Evolutionary conservation across 2,329 filamentous ascomycete species (phyloP), one percentile per base, ranked within the genome.

Genomic region (Sclerotinia glacialis): DNA sequence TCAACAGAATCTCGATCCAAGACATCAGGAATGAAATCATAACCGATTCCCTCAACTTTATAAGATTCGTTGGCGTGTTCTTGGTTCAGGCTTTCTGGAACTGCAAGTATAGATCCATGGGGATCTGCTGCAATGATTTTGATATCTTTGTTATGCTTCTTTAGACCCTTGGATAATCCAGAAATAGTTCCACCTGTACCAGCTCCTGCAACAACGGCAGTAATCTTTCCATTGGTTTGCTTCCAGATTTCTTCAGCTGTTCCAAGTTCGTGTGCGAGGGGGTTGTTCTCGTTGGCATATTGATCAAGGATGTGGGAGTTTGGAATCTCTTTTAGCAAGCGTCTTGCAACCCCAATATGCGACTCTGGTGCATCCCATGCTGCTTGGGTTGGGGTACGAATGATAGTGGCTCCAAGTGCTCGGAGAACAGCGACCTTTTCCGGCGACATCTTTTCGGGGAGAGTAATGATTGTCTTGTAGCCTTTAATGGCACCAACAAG

Each of bases 401-500:
- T 97, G 79, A 99, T 98, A 76, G 96, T 97, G 52, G 95, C 95
- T 71, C 94, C 94, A 63, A 99, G 85, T 40, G 95, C 94, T 74
- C 93, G 91, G 69, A 99, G 85, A 37, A 99, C 95, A 2, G 94
- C 90, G 49, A 99, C 95, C 80, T 99, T 99, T 80, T 99, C 95
- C 58, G 93, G 91, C 1, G 93, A 97, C 95, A 99, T 99, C 84
- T 99, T 99, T 81, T 99, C 95, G 62, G 95, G 95, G 55, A 99
- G 86, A 14, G 95, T 99, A 78, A 99, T 99, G 80, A 99, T 98
- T 50, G 93, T 96, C 80, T 94, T 94, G 84, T 98, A 99, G 72
- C 93, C 94, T 82, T 97, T 98, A 76, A 99, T 91, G 21, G 95
- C 95, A 67, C 87, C 94, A 23, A 98, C 94, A 44, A 99, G 87